Evolutionary conservation across 106 monocot species (phyloP).

Genomic region (Allium fistulosum): DNA sequence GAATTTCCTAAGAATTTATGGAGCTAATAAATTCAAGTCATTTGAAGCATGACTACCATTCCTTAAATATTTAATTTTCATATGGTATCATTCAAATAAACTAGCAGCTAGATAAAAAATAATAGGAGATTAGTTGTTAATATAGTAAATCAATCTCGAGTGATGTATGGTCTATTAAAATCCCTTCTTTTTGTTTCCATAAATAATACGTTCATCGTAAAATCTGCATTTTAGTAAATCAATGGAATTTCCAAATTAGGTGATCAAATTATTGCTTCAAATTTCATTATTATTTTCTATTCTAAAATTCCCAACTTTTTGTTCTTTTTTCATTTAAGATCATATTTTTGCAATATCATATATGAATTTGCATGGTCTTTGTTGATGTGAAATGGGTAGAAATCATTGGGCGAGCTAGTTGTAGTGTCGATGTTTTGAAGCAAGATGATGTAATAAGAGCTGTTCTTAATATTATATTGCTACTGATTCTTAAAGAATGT

Average conservation of each 20-base stretch:
- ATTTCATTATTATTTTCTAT: not conserved
- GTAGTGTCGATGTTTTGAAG: conserved; percentile 88
- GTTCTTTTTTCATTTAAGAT: not conserved
- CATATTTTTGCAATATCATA: not conserved
- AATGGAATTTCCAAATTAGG: conserved; percentile 99
- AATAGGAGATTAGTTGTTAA: too few species aligned
- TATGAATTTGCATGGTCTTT: conserved; percentile 1
- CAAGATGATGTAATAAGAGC: conserved; percentile 85
- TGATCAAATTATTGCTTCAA: not conserved
- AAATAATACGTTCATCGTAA: too few species aligned
- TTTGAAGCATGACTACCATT: too few species aligned
- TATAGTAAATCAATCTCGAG: too few species aligned
- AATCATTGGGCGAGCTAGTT: conserved; percentile 91
- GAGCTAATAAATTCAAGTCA: too few species aligned
- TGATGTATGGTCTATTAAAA: too few species aligned
- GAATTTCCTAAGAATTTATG: too few species aligned
- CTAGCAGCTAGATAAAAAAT: too few species aligned
- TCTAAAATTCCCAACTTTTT: not conserved
- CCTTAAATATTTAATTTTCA: too few species aligned
- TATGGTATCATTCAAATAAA: too few species aligned
- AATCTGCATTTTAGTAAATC: not conserved
- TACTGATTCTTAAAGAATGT: conserved; percentile 15
- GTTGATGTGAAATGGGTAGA: conserved; percentile 81
- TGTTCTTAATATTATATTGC: conserved; percentile 96
- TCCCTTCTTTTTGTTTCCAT: too few species aligned